Percentiles rank a stretch among this genome's conserved stretches.
Evolutionary conservation across 2,329 filamentous ascomycete species (phyloP).

Genomic region (Colletotrichum camelliae): DNA sequence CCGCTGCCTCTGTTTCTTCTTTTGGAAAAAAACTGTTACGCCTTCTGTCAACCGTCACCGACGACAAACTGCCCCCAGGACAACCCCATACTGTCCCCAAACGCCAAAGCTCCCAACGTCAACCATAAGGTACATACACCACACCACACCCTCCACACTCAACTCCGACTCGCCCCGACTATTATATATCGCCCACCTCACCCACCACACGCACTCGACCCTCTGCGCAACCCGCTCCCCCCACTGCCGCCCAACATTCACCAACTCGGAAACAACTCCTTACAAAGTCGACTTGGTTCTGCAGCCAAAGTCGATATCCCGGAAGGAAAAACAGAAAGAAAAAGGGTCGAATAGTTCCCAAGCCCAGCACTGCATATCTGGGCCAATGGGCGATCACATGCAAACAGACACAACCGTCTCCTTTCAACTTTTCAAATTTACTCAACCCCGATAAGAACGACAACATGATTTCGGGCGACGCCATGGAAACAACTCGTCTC

Average conservation of each 20-base stretch:
- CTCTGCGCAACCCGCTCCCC: not conserved
- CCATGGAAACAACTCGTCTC: constrained; percentile 17
- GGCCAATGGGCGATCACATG: constrained; percentile 64
- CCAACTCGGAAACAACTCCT: not conserved
- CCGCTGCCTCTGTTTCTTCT: constrained; percentile 7
- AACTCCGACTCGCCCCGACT: constrained; percentile 1
- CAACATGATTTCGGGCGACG: constrained; percentile 14
- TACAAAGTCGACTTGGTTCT: not conserved
- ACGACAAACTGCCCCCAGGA: constrained; percentile 4
- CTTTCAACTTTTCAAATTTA: constrained; percentile 78
- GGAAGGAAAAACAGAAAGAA: not conserved
- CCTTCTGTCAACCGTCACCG: constrained; percentile 16
- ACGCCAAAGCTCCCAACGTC: constrained; percentile 9
- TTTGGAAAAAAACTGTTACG: constrained; percentile 19
- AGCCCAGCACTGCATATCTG: constrained; percentile 11
- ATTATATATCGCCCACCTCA: constrained; percentile 13
- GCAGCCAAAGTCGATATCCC: not conserved
- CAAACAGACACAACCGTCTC: constrained; percentile 72
- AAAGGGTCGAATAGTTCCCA: not conserved
- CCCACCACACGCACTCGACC: not conserved
- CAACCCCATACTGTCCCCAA: constrained; percentile 3
- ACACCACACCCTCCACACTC: not conserved
- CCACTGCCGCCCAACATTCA: not conserved
- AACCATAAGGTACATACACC: not conserved
- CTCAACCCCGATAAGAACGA: constrained; percentile 60